Percentiles rank a stretch among this genome's conserved stretches.
These are phyloP conservation scores for Salix caprea DNA, from an alignment of 345 rosid genomes.

Conservation along the genomic window DNA sequence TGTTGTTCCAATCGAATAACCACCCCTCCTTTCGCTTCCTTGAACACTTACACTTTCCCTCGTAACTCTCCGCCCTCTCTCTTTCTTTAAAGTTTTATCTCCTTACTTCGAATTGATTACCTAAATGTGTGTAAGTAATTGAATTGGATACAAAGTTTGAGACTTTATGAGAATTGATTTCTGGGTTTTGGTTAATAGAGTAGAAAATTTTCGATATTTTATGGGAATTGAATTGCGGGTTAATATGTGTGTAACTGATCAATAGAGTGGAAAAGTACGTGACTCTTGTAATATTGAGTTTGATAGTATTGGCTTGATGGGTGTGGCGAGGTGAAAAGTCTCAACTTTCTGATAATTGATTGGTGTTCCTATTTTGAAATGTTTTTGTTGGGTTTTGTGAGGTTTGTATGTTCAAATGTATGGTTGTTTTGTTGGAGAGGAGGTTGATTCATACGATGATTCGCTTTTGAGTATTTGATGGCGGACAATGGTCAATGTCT, in stretches of 20 bases:
- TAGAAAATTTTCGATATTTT: not conserved
- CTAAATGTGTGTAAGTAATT: not conserved
- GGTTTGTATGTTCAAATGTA: not conserved
- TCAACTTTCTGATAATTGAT: not conserved
- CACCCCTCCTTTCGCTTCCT: slow-evolving; percentile 41
- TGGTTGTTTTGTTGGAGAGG: not conserved
- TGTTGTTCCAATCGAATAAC: slow-evolving; percentile 20
- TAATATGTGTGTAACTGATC: not conserved
- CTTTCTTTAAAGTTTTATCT: not conserved
- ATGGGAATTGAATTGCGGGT: not conserved
- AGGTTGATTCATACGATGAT: not conserved
- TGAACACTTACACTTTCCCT: slow-evolving; percentile 31
- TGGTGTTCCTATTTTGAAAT: not conserved
- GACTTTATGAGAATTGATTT: not conserved
- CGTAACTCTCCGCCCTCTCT: slow-evolving; percentile 22
- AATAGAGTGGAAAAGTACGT: not conserved
- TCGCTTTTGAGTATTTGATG: not conserved
- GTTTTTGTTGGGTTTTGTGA: not conserved
- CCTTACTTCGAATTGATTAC: not conserved
- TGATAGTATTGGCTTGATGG: not conserved
- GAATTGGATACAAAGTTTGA: not conserved
- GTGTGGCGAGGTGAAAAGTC: not conserved
- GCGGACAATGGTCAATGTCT: not conserved
- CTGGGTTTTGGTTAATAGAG: not conserved
- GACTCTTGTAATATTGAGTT: not conserved